Percentiles rank a stretch among this genome's conserved stretches.
Conservation (phyloP, 1,284 basidiomycete species). For the Naganishia cerealis region DNA sequence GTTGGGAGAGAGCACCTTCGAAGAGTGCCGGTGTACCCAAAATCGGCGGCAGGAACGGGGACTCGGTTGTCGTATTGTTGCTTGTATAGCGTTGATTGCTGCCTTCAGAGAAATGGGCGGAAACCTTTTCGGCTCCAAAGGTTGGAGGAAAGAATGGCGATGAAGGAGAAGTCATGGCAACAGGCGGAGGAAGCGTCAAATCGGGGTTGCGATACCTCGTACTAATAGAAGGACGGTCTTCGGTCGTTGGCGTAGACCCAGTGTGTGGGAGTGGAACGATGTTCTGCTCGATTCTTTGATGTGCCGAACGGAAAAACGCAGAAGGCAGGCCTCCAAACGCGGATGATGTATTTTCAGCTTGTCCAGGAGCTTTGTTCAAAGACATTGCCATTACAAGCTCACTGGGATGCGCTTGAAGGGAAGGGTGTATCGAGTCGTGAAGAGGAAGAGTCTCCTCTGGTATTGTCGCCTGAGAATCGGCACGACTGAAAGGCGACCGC, state of each 20-base stretch:
- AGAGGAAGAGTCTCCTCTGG: slow-evolving; percentile 24
- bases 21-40: slow-evolving; percentile 12
- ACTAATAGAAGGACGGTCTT: neutral
- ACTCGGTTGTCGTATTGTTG: neutral
- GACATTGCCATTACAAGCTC: slow-evolving; percentile 12
- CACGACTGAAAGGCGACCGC: slow-evolving; percentile 20
- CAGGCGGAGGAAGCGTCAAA: slow-evolving; percentile 14
- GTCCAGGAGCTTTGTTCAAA: neutral
- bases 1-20: slow-evolving; percentile 1
- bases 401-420: slow-evolving; percentile 5
- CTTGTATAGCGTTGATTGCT: neutral
- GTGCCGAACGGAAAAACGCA: slow-evolving; percentile 24
- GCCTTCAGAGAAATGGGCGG: neutral
- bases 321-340: slow-evolving; percentile 19
- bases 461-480: slow-evolving; percentile 30
- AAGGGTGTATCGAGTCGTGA: slow-evolving; percentile 12
- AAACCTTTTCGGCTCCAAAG: neutral
- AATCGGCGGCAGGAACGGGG: slow-evolving; percentile 25
- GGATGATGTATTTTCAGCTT: neutral
- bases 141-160: slow-evolving; percentile 17
- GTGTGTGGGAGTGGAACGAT: neutral
- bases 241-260: neutral
- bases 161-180: slow-evolving; percentile 5
- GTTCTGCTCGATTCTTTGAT: slow-evolving; percentile 4
- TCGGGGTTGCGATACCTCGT: slow-evolving; percentile 21